phyloP scores from a whole-genome alignment of 108 stramenopile species.

The Cyclotella baltica region DNA sequence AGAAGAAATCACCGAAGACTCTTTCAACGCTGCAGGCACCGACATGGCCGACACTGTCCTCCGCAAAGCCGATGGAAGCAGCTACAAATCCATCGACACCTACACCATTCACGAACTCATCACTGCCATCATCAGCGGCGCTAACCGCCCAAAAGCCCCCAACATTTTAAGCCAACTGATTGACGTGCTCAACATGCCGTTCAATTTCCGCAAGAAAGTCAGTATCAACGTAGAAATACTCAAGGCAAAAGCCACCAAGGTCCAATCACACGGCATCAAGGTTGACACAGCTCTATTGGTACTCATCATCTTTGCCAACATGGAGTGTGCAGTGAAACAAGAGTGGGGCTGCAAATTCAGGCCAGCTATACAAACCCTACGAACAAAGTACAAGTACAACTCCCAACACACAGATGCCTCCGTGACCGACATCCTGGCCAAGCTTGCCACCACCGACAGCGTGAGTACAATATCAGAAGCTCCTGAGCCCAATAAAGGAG shows the following conservation, averaged over 20 bases:
- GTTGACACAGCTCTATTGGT: no score
- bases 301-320: conserved; percentile 5
- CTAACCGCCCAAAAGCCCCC: neutral
- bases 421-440: neutral
- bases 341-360: neutral
- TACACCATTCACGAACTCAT: neutral
- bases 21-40: neutral
- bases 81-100: neutral
- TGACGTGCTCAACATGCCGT: neutral
- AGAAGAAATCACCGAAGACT: neutral
- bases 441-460: no score
- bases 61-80: neutral
- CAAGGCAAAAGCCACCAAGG: neutral
- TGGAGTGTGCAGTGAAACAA: neutral
- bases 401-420: neutral
- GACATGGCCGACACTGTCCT: neutral
- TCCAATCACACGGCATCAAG: neutral
- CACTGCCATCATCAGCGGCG: neutral
- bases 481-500: no score
- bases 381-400: neutral
- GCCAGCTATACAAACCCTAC: neutral
- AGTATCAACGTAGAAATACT: conserved; percentile 5
- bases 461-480: no score
- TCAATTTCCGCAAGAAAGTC: conserved; percentile 1
- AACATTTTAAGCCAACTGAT: neutral